A percentile compares a stretch with the other conserved stretches of the same genome.
phyloP scores from a whole-genome alignment of 169 alveolate species.

The Perkinsus olseni region DNA sequence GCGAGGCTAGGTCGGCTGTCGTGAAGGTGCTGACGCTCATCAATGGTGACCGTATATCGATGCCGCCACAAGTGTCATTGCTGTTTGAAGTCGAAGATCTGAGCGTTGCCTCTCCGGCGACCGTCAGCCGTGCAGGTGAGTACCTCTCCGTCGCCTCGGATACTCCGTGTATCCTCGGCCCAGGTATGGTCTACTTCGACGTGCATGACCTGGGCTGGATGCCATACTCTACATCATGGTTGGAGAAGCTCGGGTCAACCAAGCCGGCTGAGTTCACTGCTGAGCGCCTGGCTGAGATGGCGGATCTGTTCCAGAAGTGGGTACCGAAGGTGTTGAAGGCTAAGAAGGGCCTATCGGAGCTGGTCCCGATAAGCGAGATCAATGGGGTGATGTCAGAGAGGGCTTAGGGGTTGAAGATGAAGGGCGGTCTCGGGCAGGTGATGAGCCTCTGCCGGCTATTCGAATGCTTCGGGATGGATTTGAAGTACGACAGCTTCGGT shows the following conservation, averaged over 20 bases:
- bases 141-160: not conserved
- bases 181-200: conserved; percentile 79
- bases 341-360: conserved; percentile 57
- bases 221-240: conserved; percentile 23
- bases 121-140: conserved; percentile 88
- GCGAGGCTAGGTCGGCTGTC: not conserved
- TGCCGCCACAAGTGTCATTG: conserved; percentile 78
- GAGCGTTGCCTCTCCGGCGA: conserved; percentile 89
- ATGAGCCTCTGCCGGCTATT: conserved; percentile 58
- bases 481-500: conserved; percentile 44
- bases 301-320: conserved; percentile 56
- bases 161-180: not conserved
- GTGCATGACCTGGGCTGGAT: conserved; percentile 69
- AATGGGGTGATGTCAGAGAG: conserved; percentile 52
- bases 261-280: not conserved
- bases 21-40: conserved; percentile 79
- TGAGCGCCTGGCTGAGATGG: not conserved
- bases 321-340: conserved; percentile 59
- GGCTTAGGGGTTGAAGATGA: not conserved
- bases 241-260: not conserved
- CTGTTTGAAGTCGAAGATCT: conserved; percentile 88
- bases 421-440: not conserved
- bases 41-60: conserved; percentile 80
- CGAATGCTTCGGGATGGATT: conserved; percentile 57
- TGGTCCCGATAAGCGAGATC: conserved; percentile 68